Conservation (phyloP, 148 eudicot species). For the Silene uniflora region DNA sequence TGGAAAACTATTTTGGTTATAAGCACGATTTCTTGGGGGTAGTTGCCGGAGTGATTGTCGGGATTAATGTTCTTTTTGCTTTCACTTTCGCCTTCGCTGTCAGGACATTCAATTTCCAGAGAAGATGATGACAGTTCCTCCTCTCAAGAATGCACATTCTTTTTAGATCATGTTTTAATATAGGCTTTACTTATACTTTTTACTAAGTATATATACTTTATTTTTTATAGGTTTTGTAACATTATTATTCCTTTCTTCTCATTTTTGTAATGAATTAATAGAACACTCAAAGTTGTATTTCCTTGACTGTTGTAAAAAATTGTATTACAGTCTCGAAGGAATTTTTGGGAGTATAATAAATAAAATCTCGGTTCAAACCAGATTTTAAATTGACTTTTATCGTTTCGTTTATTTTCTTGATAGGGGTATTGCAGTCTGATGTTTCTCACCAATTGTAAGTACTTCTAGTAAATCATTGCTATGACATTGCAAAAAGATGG, state of each 20-base stretch:
- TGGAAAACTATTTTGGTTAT: conserved; percentile 45
- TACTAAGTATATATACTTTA: neutral
- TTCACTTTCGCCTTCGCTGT: conserved; percentile 47
- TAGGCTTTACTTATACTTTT: neutral
- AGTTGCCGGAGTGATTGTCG: conserved; percentile 45
- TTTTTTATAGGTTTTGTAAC: neutral
- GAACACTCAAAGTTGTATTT: neutral
- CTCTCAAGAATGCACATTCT: conserved; percentile 2
- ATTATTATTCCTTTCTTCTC: neutral
- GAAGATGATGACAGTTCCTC: conserved; percentile 26
- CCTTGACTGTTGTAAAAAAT: neutral
- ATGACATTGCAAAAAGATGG: no score
- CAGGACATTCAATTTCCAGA: conserved; percentile 54
- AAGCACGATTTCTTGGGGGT: conserved; percentile 40
- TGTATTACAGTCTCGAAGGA: no score
- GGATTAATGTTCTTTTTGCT: conserved; percentile 40
- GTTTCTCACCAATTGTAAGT: no score
- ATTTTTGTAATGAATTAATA: neutral
- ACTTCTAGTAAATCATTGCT: no score
- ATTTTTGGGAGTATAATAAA: no score
- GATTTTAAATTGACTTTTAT: no score
- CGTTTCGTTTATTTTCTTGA: no score
- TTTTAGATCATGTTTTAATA: neutral
- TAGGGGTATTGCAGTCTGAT: no score
- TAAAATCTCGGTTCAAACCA: no score